Evolutionary conservation across 805 yeast species (phyloP).

Genomic region (Starmerella sp.): DNA sequence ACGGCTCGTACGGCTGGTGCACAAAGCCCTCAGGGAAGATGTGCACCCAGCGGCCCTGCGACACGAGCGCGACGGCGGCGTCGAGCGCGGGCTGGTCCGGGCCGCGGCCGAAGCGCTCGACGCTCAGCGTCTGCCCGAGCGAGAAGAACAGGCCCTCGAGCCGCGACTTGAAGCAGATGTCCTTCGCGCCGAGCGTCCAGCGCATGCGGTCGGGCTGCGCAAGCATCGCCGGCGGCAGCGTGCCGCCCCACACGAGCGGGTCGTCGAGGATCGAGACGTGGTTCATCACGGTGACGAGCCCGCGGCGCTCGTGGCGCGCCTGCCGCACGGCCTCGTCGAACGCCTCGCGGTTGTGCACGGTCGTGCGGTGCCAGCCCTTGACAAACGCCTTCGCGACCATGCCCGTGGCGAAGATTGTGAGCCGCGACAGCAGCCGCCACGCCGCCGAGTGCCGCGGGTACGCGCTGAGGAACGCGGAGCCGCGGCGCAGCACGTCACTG

Average conservation of each 20-base stretch:
- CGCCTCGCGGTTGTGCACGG: slow-evolving; percentile 49
- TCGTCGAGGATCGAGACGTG: slow-evolving; percentile 69
- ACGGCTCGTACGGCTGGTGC: slow-evolving; percentile 66
- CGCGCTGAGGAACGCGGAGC: slow-evolving; percentile 54
- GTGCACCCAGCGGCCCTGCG: slow-evolving; percentile 58
- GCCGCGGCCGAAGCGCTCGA: slow-evolving; percentile 82
- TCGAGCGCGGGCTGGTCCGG: slow-evolving; percentile 87
- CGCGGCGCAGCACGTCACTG: slow-evolving; percentile 27
- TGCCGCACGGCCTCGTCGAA: slow-evolving; percentile 53
- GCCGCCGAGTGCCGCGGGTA: slow-evolving; percentile 47
- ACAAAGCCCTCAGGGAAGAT: slow-evolving; percentile 93
- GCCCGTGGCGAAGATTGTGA: slow-evolving; percentile 57
- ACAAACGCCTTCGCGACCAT: slow-evolving; percentile 52
- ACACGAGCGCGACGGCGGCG: slow-evolving; percentile 64
- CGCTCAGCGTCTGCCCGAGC: slow-evolving; percentile 77
- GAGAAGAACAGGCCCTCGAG: slow-evolving; percentile 47
- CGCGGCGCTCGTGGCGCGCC: slow-evolving; percentile 57
- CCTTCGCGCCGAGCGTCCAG: slow-evolving; percentile 93
- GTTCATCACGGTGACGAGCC: slow-evolving; percentile 77
- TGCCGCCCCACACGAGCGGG: slow-evolving; percentile 77
- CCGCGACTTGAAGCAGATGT: slow-evolving; percentile 55
- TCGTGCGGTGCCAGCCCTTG: slow-evolving; percentile 51
- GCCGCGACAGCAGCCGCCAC: slow-evolving; percentile 62
- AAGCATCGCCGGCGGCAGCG: slow-evolving; percentile 61
- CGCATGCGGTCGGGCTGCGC: slow-evolving; percentile 55